Evolutionary conservation across 345 rosid species (phyloP).

Genomic region (Lenwebbia sp.): DNA sequence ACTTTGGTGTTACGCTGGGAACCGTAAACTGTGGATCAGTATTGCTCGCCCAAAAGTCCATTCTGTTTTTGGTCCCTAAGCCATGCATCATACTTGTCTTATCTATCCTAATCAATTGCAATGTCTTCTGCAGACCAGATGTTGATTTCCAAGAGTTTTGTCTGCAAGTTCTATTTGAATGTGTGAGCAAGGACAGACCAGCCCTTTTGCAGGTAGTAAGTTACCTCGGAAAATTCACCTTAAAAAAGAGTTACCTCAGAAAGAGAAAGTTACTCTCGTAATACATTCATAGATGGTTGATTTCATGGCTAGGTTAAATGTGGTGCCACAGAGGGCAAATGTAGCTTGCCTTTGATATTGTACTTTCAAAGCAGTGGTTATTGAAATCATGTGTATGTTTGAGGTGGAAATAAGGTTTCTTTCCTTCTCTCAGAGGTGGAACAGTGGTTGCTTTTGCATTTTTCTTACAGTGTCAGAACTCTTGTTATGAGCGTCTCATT

Average conservation of each 20-base stretch:
- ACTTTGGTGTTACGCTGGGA: neutral
- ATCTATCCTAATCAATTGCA: neutral
- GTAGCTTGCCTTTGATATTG: neutral
- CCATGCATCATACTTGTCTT: neutral
- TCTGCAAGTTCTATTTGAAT: conserved; percentile 85
- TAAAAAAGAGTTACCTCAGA: neutral
- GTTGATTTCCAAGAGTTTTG: conserved; percentile 90
- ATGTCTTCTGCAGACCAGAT: conserved; percentile 52
- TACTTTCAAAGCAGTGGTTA: neutral
- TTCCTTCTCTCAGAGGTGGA: neutral
- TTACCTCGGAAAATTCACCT: neutral
- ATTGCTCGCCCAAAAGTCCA: neutral
- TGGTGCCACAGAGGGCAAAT: neutral
- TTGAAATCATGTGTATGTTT: neutral
- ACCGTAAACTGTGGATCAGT: neutral
- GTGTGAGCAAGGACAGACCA: conserved; percentile 97
- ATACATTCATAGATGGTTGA: neutral
- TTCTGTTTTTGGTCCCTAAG: neutral
- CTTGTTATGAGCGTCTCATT: neutral
- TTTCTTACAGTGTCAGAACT: neutral
- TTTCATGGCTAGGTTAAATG: neutral
- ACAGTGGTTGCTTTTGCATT: neutral
- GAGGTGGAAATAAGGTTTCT: neutral
- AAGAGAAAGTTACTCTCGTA: neutral
- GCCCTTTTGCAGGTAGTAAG: conserved; percentile 76